Percentiles rank a stretch among this genome's conserved stretches.
Evolutionary conservation across 768 basidiomycete species (phyloP).

Genomic region (Leccinum subtestaceum): DNA sequence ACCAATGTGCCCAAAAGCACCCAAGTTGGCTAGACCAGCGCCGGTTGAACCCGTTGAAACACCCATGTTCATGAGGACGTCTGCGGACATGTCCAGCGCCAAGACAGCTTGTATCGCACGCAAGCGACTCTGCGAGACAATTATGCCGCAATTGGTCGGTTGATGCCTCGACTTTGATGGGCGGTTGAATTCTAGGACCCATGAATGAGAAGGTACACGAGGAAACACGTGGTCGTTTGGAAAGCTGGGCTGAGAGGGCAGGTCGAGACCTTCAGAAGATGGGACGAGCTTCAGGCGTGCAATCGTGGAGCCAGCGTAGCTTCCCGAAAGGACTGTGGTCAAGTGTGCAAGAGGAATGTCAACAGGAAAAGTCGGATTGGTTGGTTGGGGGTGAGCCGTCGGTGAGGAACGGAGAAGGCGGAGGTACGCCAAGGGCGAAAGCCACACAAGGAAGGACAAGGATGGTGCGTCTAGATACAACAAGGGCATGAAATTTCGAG

Average conservation of each 20-base stretch:
- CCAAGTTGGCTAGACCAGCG: constrained; percentile 22
- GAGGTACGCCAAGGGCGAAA: constrained; percentile 71
- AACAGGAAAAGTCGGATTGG: constrained; percentile 13
- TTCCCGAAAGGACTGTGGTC: constrained; percentile 39
- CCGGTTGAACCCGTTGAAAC: constrained; percentile 11
- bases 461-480: constrained; percentile 67
- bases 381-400: constrained; percentile 11
- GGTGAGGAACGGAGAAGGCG: constrained; percentile 46
- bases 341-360: constrained; percentile 56
- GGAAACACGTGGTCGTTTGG: constrained; percentile 28
- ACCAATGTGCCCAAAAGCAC: constrained; percentile 25
- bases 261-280: constrained; percentile 19
- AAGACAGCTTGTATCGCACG: constrained; percentile 68
- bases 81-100: constrained; percentile 31
- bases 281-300: constrained; percentile 50
- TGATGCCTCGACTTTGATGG: constrained; percentile 31
- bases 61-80: constrained; percentile 25
- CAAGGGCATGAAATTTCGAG: constrained; percentile 56
- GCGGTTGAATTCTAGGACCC: constrained; percentile 74
- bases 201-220: constrained; percentile 36
- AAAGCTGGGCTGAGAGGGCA: constrained; percentile 12
- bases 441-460: constrained; percentile 67
- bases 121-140: constrained; percentile 73
- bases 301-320: constrained; percentile 49
- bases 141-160: constrained; percentile 51